phyloP scores from a whole-genome alignment of 306 rosid species.

The Quercus bicolor region DNA sequence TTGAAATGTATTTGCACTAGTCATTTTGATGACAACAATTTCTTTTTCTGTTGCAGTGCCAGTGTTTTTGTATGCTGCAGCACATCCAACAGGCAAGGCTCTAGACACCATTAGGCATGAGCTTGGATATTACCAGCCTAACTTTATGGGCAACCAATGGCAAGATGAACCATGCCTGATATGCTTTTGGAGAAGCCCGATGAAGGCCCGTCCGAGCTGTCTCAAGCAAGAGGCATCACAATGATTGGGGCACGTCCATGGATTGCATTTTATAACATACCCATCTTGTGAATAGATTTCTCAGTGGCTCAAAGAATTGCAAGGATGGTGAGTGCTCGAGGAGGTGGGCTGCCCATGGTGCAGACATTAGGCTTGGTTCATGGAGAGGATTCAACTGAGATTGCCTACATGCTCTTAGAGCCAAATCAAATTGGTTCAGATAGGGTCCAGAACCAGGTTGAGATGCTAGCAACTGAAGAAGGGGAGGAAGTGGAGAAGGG shows the following conservation, averaged over 20 bases:
- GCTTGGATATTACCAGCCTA: constrained; percentile 60
- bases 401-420: constrained; percentile 76
- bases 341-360: constrained; percentile 81
- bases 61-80: constrained; percentile 69
- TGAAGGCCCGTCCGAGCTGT: constrained; percentile 54
- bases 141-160: constrained; percentile 71
- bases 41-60: constrained; percentile 56
- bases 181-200: constrained; percentile 51
- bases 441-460: constrained; percentile 62
- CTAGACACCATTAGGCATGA: constrained; percentile 63
- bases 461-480: constrained; percentile 65
- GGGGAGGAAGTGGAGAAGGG: constrained; percentile 74
- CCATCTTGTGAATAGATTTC: constrained; percentile 51
- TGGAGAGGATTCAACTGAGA: constrained; percentile 60
- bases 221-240: constrained; percentile 53
- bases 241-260: constrained; percentile 83
- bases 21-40: neutral
- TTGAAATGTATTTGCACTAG: too few species aligned
- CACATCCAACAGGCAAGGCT: constrained; percentile 80
- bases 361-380: constrained; percentile 53
- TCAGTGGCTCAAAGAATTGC: constrained; percentile 53
- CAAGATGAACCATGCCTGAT: constrained; percentile 71
- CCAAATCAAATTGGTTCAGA: constrained; percentile 71
- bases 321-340: constrained; percentile 69
- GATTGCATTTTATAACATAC: constrained; percentile 62